phyloP scores from a whole-genome alignment of 495 filamentous ascomycete genomes.

The Neurospora pannonica region DNA sequence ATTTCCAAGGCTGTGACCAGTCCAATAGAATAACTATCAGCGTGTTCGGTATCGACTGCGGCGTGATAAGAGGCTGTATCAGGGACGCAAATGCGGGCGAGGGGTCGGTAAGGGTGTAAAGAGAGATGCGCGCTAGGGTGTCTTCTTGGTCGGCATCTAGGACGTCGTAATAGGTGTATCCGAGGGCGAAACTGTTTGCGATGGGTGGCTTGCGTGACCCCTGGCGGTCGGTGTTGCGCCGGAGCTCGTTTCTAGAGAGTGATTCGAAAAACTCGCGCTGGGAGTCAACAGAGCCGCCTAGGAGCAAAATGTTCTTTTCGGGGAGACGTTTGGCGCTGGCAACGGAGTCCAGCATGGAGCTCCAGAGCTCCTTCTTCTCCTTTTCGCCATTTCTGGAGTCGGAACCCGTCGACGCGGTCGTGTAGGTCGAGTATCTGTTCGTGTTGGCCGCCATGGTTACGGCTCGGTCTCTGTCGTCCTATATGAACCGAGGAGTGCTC shows the following conservation, averaged over 20 bases:
- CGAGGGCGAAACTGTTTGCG: slow-evolving; percentile 86
- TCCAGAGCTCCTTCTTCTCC: slow-evolving; percentile 86
- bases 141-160: slow-evolving; percentile 94
- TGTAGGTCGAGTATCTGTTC: slow-evolving; percentile 47
- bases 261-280: slow-evolving; percentile 86
- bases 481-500: neutral
- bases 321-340: slow-evolving; percentile 84
- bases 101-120: slow-evolving; percentile 79
- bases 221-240: slow-evolving; percentile 46
- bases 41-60: slow-evolving; percentile 76
- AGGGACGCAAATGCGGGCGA: slow-evolving; percentile 76
- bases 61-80: slow-evolving; percentile 75
- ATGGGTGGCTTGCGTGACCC: slow-evolving; percentile 65
- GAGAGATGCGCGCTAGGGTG: slow-evolving; percentile 80
- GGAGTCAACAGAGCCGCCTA: slow-evolving; percentile 81
- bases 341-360: slow-evolving; percentile 80
- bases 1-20: slow-evolving; percentile 88
- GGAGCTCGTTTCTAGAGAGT: slow-evolving; percentile 54
- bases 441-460: slow-evolving; percentile 42
- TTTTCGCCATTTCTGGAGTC: slow-evolving; percentile 56
- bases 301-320: slow-evolving; percentile 81
- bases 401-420: slow-evolving; percentile 35
- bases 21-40: slow-evolving; percentile 82
- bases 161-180: slow-evolving; percentile 93
- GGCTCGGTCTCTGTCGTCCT: slow-evolving; percentile 1